These are phyloP conservation scores for Corylus heterophylla DNA, from an alignment of 306 rosid genomes.

Conservation along the genomic window DNA sequence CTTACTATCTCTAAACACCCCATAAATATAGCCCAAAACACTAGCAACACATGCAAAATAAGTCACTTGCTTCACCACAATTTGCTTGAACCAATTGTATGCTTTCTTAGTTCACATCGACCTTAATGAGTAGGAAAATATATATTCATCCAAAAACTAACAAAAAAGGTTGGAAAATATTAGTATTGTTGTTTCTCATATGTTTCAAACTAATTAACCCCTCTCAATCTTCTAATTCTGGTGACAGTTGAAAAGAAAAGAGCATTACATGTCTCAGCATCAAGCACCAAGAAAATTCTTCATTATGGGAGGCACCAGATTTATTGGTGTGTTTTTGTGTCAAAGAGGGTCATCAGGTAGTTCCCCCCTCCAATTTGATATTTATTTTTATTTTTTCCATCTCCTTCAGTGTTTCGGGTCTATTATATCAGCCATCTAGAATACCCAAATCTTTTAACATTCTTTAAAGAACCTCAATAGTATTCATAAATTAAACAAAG, in stretches of 20 bases:
- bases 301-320: slow-evolving; percentile 94
- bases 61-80: not conserved
- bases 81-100: not conserved
- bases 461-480: too few relatives aligned
- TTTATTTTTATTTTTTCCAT: not conserved
- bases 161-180: not conserved
- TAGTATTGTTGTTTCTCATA: not conserved
- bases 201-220: not conserved
- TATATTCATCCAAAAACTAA: not conserved
- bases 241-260: slow-evolving; percentile 65
- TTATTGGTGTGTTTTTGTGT: slow-evolving; percentile 92
- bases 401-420: not conserved
- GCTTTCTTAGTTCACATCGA: not conserved
- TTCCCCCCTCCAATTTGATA: not conserved
- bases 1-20: not conserved
- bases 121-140: not conserved
- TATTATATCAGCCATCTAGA: too few relatives aligned
- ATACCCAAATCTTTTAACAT: too few relatives aligned
- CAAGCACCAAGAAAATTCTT: slow-evolving; percentile 85
- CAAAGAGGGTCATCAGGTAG: slow-evolving; percentile 92
- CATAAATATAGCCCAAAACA: too few relatives aligned
- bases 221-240: slow-evolving; percentile 6
- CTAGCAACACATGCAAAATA: too few relatives aligned
- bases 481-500: too few relatives aligned
- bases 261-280: slow-evolving; percentile 64